Conservation (phyloP, 1,284 basidiomycete species). For the Ustilago trichophora region DNA sequence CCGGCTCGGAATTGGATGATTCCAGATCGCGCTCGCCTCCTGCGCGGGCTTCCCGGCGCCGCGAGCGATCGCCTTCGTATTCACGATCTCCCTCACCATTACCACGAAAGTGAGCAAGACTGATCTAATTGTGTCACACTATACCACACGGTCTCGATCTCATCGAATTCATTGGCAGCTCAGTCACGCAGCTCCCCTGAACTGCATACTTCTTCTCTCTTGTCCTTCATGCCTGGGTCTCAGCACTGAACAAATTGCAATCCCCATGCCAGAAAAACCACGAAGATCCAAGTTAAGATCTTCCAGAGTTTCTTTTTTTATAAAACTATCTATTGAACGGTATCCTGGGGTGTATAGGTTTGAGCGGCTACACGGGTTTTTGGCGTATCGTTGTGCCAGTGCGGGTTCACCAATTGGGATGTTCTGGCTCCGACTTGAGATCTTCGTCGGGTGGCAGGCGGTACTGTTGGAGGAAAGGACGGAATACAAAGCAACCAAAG, state of each 20-base stretch:
- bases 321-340: neutral
- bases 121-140: too few species aligned
- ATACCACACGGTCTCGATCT: too few species aligned
- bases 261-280: too few species aligned
- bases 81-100: slow-evolving; percentile 21
- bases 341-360: neutral
- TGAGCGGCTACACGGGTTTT: neutral
- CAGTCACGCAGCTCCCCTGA: too few species aligned
- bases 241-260: too few species aligned
- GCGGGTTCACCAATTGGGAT: slow-evolving; percentile 46
- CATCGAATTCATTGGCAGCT: too few species aligned
- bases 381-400: too few species aligned
- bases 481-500: neutral
- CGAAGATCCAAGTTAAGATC: too few species aligned
- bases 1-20: slow-evolving; percentile 7
- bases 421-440: slow-evolving; percentile 21
- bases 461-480: slow-evolving; percentile 12
- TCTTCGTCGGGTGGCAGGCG: slow-evolving; percentile 40
- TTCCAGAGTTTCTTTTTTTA: too few species aligned
- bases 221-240: too few species aligned
- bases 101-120: neutral
- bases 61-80: slow-evolving; percentile 13
- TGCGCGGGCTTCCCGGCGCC: neutral
- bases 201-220: too few species aligned
- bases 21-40: slow-evolving; percentile 20